These are phyloP conservation scores for Kodamaea neixiangensis DNA, from an alignment of 805 yeast species.

Conservation along the genomic window DNA sequence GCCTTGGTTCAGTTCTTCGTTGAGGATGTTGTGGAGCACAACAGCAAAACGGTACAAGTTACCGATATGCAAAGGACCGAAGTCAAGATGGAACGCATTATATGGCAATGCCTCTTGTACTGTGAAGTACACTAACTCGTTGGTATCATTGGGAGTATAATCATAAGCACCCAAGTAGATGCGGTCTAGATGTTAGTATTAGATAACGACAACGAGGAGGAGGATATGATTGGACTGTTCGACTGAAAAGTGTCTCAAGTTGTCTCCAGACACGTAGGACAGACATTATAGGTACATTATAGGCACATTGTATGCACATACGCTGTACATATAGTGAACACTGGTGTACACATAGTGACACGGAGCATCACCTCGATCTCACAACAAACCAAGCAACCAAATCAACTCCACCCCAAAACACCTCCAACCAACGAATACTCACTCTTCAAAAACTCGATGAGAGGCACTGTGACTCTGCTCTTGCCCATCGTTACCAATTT, in stretches of 20 bases:
- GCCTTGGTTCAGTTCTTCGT: conserved; percentile 78
- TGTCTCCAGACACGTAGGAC: too few species aligned
- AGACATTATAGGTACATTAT: too few species aligned
- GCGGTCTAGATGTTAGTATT: conserved; percentile 47
- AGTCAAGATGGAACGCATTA: conserved; percentile 93
- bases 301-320: too few species aligned
- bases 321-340: too few species aligned
- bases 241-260: too few species aligned
- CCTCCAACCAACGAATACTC: too few species aligned
- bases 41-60: conserved; percentile 95
- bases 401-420: too few species aligned
- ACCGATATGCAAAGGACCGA: conserved; percentile 94
- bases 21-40: conserved; percentile 84
- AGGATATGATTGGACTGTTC: too few species aligned
- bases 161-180: conserved; percentile 92
- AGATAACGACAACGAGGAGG: too few species aligned
- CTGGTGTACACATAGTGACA: too few species aligned
- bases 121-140: conserved; percentile 78
- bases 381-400: too few species aligned
- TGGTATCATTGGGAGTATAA: conserved; percentile 72
- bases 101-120: conserved; percentile 91
- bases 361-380: too few species aligned
- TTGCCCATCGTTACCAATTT: conserved; percentile 16
- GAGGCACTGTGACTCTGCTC: conserved; percentile 29
- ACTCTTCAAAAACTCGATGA: conserved; percentile 47